Base-by-base conservation (phyloP, 108 stramenopile genomes). In the Bacterosira constricta region DNA sequence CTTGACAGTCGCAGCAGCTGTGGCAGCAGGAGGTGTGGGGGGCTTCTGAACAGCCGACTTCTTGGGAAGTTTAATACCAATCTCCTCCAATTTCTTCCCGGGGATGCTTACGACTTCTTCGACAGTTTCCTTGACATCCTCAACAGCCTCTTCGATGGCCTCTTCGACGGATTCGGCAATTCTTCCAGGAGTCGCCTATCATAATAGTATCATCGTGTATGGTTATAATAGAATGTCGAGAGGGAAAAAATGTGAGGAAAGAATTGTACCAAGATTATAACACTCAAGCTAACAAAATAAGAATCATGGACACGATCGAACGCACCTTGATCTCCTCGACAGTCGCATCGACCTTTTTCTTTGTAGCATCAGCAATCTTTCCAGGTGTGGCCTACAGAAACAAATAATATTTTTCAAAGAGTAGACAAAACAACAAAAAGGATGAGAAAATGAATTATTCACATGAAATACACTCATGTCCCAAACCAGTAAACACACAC, bases 41-140 rank as follows among this genome's bases (percentile, higher is more conserved):
- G 26, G 37, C 45, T 77, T 51, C 36, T 47, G 57, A 20, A 52
- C 53, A 32, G 21, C 32, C 20, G 6, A 12, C 5, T 45, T 34
- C 30, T 18, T 34, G 23, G 12, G 32, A 25, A 50, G 36, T 39
- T 6, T 53, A 23, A 51, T 6, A 23, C 67, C 51, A 13, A 78
- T 73, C 49, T 76, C 83, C 21, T 89, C 73, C 34, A 89, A 66
- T 38, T 83, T 85, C 55, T 86, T 88, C 4, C 69, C 71, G 13
- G 94, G 94, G 37, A 83, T 57, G n/a, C 84, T 73, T 6, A 75
- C 68, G 26, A 90, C 85, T 15, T 89, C 87, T 32, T 90, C 89
- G 3, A 89, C 85, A 47, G 68, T 79, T 36, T 79, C 77, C 27
- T 69, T 77, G 31, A 87, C 71, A 6, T 82, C 78, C 54, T 86